Percentiles rank a stretch among this genome's conserved stretches.
These are phyloP conservation scores for Candolleomyces efflorescens DNA, from an alignment of 768 basidiomycete species.

Conservation along the genomic window DNA sequence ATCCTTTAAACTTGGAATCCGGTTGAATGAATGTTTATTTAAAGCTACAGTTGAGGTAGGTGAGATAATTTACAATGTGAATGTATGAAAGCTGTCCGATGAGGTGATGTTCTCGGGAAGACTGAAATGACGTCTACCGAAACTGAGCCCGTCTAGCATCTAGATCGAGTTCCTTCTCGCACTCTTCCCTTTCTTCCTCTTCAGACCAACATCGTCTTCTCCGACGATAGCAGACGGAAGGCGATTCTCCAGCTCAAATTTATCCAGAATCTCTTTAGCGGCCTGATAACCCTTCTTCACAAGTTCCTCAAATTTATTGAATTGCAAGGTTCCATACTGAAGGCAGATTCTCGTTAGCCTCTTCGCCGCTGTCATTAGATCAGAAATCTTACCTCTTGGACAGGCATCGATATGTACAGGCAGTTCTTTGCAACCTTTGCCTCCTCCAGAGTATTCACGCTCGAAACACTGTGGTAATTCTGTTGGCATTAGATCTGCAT, in stretches of 20 bases:
- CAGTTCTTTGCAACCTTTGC: conserved; percentile 89
- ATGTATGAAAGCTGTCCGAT: background rate
- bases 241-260: conserved; percentile 79
- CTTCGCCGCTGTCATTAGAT: background rate
- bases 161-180: conserved; percentile 72
- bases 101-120: background rate
- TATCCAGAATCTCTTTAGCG: conserved; percentile 63
- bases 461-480: conserved; percentile 68
- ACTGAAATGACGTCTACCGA: background rate
- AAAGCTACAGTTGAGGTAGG: too few species aligned
- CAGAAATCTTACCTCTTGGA: conserved; percentile 64
- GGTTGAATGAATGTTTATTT: too few species aligned
- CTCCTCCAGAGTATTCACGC: conserved; percentile 91
- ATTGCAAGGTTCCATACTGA: conserved; percentile 89
- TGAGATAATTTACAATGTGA: background rate
- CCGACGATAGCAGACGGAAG: conserved; percentile 75
- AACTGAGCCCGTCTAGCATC: conserved; percentile 1
- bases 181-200: conserved; percentile 70
- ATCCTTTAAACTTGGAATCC: too few species aligned
- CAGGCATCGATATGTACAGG: conserved; percentile 92
- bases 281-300: conserved; percentile 76
- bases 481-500: conserved; percentile 7
- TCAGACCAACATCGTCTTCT: conserved; percentile 35
- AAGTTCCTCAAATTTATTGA: conserved; percentile 86
- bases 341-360: conserved; percentile 2